Evolutionary conservation across 257 asterid genomes (phyloP), one percentile per base, ranked within the genome.

Genomic region (Nicotiana otophora): DNA sequence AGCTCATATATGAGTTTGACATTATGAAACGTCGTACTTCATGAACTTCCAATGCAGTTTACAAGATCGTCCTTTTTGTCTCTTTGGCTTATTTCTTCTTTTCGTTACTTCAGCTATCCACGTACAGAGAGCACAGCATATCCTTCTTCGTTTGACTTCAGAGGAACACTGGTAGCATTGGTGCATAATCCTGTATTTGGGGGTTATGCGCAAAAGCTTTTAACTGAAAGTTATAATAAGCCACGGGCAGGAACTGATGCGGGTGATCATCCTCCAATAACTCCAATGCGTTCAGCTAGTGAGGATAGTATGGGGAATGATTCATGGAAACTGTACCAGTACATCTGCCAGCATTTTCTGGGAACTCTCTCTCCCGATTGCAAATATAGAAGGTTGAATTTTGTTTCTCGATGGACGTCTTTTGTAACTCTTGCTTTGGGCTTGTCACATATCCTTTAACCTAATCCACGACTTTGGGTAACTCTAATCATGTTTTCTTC

Each of bases 211-310:
- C 91, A 85, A 79, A 89, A 80, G 64, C 94, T 94, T 74, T 85
- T 91, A 74, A 82, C 90, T 83, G 90, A 88, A 77, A 96, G 93
- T 55, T 89, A 88, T 87, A 84, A 70, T 68, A 93, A 89, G 87
- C 98, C 98, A 2, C 89, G 90, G n/a, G 84, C 93, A 60, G 98
- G 98, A 84, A 93, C 85, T 84, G 98, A 94, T 88, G 97, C 81
- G 34, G 97, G 98, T 33, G 98, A 94, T 86, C 98, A 94, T 85
- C 98, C 98, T 85, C 98, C 98, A 57, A 94, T 94, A 78, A 94
- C 98, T 87, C 98, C 98, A 16, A 90, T 94, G 93, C 83, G 87
- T 85, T 91, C 97, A 68, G 98, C 98, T 66, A 82, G 93, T 2
- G 97, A 94, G 91, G 95, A 93, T 84, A 85, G 83, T 84, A 81